phyloP scores from a whole-genome alignment of 1,284 basidiomycete genomes.

The Marasmius fiardii region DNA sequence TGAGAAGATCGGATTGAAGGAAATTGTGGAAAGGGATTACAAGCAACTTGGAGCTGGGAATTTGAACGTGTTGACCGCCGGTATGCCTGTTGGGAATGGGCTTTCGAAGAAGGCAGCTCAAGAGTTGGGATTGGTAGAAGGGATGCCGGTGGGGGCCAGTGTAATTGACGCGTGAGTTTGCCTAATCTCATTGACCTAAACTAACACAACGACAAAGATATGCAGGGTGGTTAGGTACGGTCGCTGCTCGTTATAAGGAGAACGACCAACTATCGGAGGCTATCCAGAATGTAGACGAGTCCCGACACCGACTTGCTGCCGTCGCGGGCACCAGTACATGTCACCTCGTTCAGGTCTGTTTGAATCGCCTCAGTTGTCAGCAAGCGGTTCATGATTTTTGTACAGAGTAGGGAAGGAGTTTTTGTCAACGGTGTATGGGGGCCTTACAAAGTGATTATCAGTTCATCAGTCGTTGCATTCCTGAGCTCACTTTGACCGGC shows the following conservation, averaged over 20 bases:
- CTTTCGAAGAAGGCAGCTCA: slow-evolving; percentile 76
- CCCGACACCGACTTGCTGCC: slow-evolving; percentile 81
- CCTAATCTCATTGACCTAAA: background rate
- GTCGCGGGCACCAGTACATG: slow-evolving; percentile 97
- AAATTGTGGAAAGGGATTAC: slow-evolving; percentile 68
- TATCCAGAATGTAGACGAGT: slow-evolving; percentile 66
- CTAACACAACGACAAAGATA: slow-evolving; percentile 50
- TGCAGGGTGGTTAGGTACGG: slow-evolving; percentile 98
- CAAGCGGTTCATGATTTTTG: background rate
- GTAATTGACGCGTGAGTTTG: slow-evolving; percentile 87
- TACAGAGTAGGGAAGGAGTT: slow-evolving; percentile 73
- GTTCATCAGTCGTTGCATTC: background rate
- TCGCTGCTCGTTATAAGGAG: slow-evolving; percentile 76
- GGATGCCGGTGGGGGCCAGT: slow-evolving; percentile 93
- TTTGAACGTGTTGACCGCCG: slow-evolving; percentile 80
- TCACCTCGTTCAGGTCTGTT: slow-evolving; percentile 79
- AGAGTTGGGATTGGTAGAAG: slow-evolving; percentile 82
- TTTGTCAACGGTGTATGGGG: slow-evolving; percentile 97
- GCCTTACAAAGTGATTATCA: slow-evolving; percentile 73
- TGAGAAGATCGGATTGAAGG: slow-evolving; percentile 73
- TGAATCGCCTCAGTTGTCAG: background rate
- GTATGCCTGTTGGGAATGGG: slow-evolving; percentile 86
- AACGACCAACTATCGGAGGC: slow-evolving; percentile 47
- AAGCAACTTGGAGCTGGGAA: slow-evolving; percentile 74
- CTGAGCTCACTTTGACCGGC: background rate